phyloP scores from a whole-genome alignment of 768 basidiomycete genomes.

The Favolaschia claudopus region DNA sequence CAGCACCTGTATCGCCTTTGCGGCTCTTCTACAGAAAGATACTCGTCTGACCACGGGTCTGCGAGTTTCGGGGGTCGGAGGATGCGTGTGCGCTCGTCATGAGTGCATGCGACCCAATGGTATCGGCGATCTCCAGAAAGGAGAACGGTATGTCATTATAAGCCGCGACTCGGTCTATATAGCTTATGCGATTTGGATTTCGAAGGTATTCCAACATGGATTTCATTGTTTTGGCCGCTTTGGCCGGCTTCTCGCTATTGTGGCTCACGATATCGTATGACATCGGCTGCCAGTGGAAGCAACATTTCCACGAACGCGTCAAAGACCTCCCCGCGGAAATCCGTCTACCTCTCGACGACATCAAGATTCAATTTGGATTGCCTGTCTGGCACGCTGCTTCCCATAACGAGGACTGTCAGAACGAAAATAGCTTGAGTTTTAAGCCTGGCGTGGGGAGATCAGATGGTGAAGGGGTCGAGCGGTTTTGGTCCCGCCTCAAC shows the following conservation, averaged over 20 bases:
- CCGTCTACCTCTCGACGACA: no score
- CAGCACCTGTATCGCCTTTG: no score
- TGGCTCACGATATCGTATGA: no score
- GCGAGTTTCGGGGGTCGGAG: constrained; percentile 3
- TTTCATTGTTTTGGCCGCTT: background rate
- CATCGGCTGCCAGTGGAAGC: constrained; percentile 3
- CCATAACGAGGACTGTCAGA: background rate
- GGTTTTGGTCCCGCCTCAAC: background rate
- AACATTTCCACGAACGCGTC: background rate
- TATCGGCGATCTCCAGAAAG: background rate
- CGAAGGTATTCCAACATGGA: constrained; percentile 4
- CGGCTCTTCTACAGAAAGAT: background rate
- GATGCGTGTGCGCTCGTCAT: no score
- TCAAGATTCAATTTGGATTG: no score
- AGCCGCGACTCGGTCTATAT: background rate
- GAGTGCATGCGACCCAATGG: constrained; percentile 2
- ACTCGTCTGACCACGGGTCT: background rate
- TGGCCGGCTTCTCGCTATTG: background rate
- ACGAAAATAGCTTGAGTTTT: background rate
- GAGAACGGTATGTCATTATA: background rate
- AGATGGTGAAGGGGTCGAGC: background rate
- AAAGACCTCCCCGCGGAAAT: background rate
- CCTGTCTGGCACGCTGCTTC: background rate
- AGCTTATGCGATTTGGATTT: background rate
- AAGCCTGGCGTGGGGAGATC: no score